Conservation (phyloP, 495 filamentous ascomycete genomes). For the Platismatia glauca region DNA sequence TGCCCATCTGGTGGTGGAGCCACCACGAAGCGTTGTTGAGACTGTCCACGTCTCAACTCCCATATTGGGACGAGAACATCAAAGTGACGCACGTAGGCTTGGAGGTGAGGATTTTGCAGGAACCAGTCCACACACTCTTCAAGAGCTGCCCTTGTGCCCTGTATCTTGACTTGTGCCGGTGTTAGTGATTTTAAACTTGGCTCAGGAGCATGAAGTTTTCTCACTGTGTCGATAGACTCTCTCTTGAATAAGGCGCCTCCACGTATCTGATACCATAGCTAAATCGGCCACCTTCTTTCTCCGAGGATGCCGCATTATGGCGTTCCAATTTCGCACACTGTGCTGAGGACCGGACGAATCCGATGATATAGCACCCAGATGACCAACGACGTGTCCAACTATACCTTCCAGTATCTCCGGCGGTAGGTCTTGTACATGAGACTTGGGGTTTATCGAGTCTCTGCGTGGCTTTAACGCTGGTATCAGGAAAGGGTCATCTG, state of each 20-base stretch:
- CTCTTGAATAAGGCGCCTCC: constrained; percentile 57
- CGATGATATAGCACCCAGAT: constrained; percentile 49
- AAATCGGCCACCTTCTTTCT: constrained; percentile 56
- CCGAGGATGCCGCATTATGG: constrained; percentile 56
- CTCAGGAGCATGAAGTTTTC: constrained; percentile 15
- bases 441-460: constrained; percentile 13
- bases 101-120: constrained; percentile 45
- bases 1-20: background rate
- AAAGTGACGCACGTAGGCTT: constrained; percentile 56
- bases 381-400: constrained; percentile 59
- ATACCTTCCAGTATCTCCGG: constrained; percentile 65
- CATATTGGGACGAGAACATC: constrained; percentile 70
- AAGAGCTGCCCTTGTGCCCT: constrained; percentile 53
- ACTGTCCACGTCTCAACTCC: constrained; percentile 35
- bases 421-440: constrained; percentile 42
- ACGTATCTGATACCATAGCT: constrained; percentile 51
- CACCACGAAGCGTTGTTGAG: constrained; percentile 1
- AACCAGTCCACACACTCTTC: constrained; percentile 51
- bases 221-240: constrained; percentile 59
- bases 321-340: constrained; percentile 50
- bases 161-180: constrained; percentile 48
- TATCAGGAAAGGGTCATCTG: constrained; percentile 13
- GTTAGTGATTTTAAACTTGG: background rate
- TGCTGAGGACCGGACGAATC: constrained; percentile 37
- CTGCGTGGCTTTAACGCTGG: background rate